A percentile compares a stretch with the other conserved stretches of the same genome.
These are phyloP conservation scores for Xylaria sp. DNA, from an alignment of 2,329 filamentous ascomycete genomes.

Conservation along the genomic window DNA sequence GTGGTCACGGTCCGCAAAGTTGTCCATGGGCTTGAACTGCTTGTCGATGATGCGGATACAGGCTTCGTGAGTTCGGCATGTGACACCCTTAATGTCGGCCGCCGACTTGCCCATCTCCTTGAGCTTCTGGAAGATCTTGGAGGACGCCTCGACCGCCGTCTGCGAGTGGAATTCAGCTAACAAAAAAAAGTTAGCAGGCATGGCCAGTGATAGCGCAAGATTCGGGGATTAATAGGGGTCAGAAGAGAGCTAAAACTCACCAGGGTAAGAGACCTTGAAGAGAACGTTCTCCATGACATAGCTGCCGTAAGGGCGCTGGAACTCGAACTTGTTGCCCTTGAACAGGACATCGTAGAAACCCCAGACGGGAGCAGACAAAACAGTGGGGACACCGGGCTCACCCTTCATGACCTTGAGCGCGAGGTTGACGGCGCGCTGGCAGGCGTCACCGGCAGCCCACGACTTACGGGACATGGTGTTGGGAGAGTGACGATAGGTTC, in stretches of 20 bases:
- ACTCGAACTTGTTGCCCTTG: conserved; percentile 93
- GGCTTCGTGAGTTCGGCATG: conserved; percentile 96
- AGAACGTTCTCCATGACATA: conserved; percentile 99
- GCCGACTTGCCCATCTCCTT: conserved; percentile 86
- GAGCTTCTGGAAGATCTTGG: conserved; percentile 85
- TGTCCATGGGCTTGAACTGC: conserved; percentile 99
- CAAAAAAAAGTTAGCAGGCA: conserved; percentile 53
- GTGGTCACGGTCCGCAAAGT: conserved; percentile 99
- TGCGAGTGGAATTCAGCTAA: conserved; percentile 89
- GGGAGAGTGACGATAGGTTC: conserved; percentile 95
- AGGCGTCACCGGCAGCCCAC: conserved; percentile 98
- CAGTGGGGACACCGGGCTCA: conserved; percentile 88
- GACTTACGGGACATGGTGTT: conserved; percentile 99
- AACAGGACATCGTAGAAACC: conserved; percentile 99
- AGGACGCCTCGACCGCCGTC: conserved; percentile 93
- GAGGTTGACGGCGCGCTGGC: conserved; percentile 91
- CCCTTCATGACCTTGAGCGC: conserved; percentile 90
- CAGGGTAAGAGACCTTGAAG: conserved; percentile 99
- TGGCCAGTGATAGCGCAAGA: background rate
- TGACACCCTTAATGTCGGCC: conserved; percentile 90
- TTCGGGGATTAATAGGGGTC: background rate
- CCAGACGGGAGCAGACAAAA: conserved; percentile 91
- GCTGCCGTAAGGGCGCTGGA: conserved; percentile 94
- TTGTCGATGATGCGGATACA: conserved; percentile 99
- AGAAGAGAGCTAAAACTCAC: conserved; percentile 52